Evolutionary conservation across 192 early-diverging fungal genomes (phyloP).

Genomic region (Coemansia umbellata): DNA sequence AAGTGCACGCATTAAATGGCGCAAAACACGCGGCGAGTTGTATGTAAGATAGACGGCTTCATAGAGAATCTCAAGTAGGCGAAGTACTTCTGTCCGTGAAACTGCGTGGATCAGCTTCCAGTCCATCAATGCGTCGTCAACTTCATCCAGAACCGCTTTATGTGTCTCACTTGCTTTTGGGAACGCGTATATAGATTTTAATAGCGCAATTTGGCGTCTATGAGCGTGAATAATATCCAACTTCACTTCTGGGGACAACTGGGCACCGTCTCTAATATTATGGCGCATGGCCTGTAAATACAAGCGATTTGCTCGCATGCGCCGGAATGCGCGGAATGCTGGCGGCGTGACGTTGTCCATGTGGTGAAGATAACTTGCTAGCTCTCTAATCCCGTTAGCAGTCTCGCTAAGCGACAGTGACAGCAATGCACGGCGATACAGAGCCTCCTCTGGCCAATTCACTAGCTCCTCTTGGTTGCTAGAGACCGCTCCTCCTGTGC

Average conservation of each 20-base stretch:
- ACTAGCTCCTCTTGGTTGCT: slow-evolving; percentile 53
- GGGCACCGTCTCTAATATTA: slow-evolving; percentile 25
- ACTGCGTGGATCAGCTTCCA: slow-evolving; percentile 54
- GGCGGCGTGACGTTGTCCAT: slow-evolving; percentile 46
- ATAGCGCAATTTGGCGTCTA: slow-evolving; percentile 57
- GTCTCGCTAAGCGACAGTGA: slow-evolving; percentile 22
- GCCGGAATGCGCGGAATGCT: slow-evolving; percentile 51
- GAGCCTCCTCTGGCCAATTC: slow-evolving; percentile 65
- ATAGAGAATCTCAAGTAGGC: slow-evolving; percentile 60
- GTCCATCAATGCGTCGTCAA: slow-evolving; percentile 61
- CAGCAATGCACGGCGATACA: slow-evolving; percentile 62
- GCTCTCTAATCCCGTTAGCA: neutral
- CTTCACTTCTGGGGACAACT: slow-evolving; percentile 19
- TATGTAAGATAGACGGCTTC: slow-evolving; percentile 62
- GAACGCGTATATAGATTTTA: slow-evolving; percentile 55
- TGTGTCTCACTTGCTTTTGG: slow-evolving; percentile 62
- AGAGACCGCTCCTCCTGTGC: neutral
- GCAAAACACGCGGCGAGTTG: slow-evolving; percentile 65
- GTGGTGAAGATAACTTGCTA: slow-evolving; percentile 43
- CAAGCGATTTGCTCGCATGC: slow-evolving; percentile 51
- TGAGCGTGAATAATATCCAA: slow-evolving; percentile 54
- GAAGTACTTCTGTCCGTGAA: slow-evolving; percentile 53
- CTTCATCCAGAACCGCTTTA: slow-evolving; percentile 55
- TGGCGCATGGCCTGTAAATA: slow-evolving; percentile 50
- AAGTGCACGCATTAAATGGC: slow-evolving; percentile 60